Evolutionary conservation across 352 stramenopile species (phyloP), one percentile per base, ranked within the genome.

Genomic region (Plasmopara halstedii): DNA sequence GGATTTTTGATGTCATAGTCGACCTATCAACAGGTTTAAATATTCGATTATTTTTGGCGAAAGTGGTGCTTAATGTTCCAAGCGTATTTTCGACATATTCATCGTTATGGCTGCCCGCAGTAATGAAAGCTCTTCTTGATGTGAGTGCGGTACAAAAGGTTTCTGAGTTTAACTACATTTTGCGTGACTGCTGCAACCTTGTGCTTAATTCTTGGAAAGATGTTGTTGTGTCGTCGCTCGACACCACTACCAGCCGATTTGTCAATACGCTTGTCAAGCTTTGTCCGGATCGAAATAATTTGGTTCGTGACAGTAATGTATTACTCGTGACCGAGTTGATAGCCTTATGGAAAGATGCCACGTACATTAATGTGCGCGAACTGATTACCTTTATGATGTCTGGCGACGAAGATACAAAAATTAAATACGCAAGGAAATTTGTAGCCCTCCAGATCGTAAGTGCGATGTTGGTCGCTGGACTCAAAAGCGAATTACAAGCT

Each of bases 281-380:
- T 26, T 82, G 73, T 14, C 72, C 73, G 0, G 62, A 84, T 25
- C 53, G 57, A 20, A 66, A 58, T 18, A 73, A 73, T 52, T 19
- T 68, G 18, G 64, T 92, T 53, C 68, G 83, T 42, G 60, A 84
- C 49, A 77, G 75, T 48, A 92, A 88, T 27, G 61, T 90, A 10
- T 18, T 72, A 17, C 41, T 86, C 15, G 58, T 88, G 27, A 71
- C 58, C 6, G 50, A 73, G 8, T 53, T 86, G 22, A 80, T 88
- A 21, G 6, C 56, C 2, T 25, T 65, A n/a, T 88, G 75, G 77
- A 83, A 83, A 27, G 53, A 68, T 22, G 49, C 46, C 15, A 40
- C 75, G 18, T 47, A 34, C 8, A 53, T 88, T 10, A 64, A 88
- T 26, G 39, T 54, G n/a, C 40, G 56, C 6, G 13, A 59, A 2